Evolutionary conservation across 2,329 filamentous ascomycete species (phyloP).

Genomic region (Aspergillus ibericus): DNA sequence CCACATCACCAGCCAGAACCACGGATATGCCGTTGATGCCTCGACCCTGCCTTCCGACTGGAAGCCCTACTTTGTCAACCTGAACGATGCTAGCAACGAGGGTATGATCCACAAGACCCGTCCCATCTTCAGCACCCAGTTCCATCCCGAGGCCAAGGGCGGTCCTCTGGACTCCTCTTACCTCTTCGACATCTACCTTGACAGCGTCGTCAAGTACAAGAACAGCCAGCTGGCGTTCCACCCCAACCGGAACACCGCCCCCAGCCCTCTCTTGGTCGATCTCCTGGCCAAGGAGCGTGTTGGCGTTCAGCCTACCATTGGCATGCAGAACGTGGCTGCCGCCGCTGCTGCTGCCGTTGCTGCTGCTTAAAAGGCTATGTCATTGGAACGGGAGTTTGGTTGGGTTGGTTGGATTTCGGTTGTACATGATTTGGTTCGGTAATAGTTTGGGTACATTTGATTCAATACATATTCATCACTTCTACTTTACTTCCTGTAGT

Average conservation of each 20-base stretch:
- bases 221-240: constrained; percentile 69
- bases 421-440: constrained; percentile 10
- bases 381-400: constrained; percentile 14
- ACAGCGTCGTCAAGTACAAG: constrained; percentile 89
- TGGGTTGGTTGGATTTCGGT: constrained; percentile 14
- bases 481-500: constrained; percentile 19
- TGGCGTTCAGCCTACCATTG: constrained; percentile 73
- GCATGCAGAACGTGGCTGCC: constrained; percentile 45
- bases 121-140: constrained; percentile 97
- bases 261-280: constrained; percentile 84
- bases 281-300: constrained; percentile 92
- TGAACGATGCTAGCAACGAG: constrained; percentile 97
- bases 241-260: constrained; percentile 77
- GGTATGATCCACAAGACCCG: constrained; percentile 94
- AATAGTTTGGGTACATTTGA: constrained; percentile 10
- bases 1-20: constrained; percentile 98
- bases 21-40: constrained; percentile 92
- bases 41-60: constrained; percentile 79
- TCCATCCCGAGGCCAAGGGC: constrained; percentile 97
- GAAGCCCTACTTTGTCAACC: constrained; percentile 98
- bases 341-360: constrained; percentile 33
- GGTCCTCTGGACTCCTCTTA: constrained; percentile 94
- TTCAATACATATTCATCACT: constrained; percentile 28
- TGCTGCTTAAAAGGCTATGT: constrained; percentile 18
- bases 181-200: constrained; percentile 93